Base-by-base conservation (phyloP, 2,329 filamentous ascomycete genomes). In the Aspergillus bombycis region DNA sequence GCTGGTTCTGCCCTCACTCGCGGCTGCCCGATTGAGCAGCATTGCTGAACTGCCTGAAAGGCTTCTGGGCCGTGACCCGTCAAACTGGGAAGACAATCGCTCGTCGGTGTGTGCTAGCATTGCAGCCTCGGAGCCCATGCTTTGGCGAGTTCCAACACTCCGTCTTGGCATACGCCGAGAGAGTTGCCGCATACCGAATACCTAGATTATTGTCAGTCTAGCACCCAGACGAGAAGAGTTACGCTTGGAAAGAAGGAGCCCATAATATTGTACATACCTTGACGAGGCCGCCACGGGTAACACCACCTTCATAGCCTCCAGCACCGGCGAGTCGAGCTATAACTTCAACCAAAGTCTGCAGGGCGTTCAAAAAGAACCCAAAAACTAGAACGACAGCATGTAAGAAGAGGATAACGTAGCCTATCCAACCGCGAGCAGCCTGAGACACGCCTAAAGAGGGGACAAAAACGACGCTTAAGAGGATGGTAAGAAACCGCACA, bases 321-420 rank as follows among this genome's bases (percentile, higher is more conserved):
- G 91, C 94, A 43, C 94, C 94, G 30, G 91, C 86, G 72, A 95
- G 83, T 59, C 94, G 87, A 30, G 94, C 93, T 57, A 89, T 83
- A 10, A 99, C 93, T 77, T 99, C 95, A 46, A 97, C 86, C 48
- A 97, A 85, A 0, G 94, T 97, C 75, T 97, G 93, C 8, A 97
- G 76, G 1, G 95, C 91, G 74, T 97, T 97, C 60, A 99, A 82
- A 76, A 97, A 92, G 81, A 98, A 99, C 1, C 93, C 94, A 71
- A 98, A 92, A 3, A 97, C 84, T 26, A 99, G 81, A 0, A 97
- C 92, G 65, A 90, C 85, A 4, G 87, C 94, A 74, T 99, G 95
- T 41, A 97, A 86, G 32, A 96, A 78, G 55, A 99, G 83, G 62
- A 98, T 96, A 30, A 90, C 88, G 75, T 99, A 99, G 43, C 94